Evolutionary conservation across 176 grass and related monocot genomes (phyloP).

Genomic region (Phragmites australis): DNA sequence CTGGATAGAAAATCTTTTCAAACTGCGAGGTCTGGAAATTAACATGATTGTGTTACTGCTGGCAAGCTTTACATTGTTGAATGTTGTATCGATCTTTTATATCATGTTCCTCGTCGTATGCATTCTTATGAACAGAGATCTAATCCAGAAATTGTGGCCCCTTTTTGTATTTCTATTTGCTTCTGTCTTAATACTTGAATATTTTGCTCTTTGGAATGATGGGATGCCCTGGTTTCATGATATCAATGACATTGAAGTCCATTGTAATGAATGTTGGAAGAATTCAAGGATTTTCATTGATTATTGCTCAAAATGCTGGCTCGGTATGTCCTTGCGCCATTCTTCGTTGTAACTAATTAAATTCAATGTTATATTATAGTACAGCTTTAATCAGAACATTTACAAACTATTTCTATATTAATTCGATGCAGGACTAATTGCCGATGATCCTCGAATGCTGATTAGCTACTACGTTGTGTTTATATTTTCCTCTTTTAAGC

Average conservation of each 20-base stretch:
- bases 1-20: slow-evolving; percentile 98
- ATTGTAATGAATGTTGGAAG: slow-evolving; percentile 91
- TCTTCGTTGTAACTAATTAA: background rate
- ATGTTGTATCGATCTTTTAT: slow-evolving; percentile 88
- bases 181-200: slow-evolving; percentile 77
- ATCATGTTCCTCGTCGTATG: slow-evolving; percentile 75
- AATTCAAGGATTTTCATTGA: slow-evolving; percentile 63
- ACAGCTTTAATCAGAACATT: slow-evolving; percentile 17
- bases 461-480: slow-evolving; percentile 93
- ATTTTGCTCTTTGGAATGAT: slow-evolving; percentile 86
- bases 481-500: slow-evolving; percentile 90
- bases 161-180: slow-evolving; percentile 91
- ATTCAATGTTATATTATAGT: slow-evolving; percentile 30
- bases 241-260: slow-evolving; percentile 53
- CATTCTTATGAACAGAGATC: slow-evolving; percentile 88
- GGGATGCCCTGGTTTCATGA: slow-evolving; percentile 52
- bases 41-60: slow-evolving; percentile 93
- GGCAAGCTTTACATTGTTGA: slow-evolving; percentile 92
- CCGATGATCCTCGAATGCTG: slow-evolving; percentile 91
- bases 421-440: slow-evolving; percentile 67
- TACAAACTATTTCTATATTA: slow-evolving; percentile 24
- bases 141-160: slow-evolving; percentile 85
- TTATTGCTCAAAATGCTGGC: slow-evolving; percentile 90
- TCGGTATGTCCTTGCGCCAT: slow-evolving; percentile 62
- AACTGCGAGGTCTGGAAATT: slow-evolving; percentile 87